Percentiles rank a stretch among this genome's conserved stretches.
Conservation (phyloP, 306 rosid species). For the Cicer pinnatifidum region DNA sequence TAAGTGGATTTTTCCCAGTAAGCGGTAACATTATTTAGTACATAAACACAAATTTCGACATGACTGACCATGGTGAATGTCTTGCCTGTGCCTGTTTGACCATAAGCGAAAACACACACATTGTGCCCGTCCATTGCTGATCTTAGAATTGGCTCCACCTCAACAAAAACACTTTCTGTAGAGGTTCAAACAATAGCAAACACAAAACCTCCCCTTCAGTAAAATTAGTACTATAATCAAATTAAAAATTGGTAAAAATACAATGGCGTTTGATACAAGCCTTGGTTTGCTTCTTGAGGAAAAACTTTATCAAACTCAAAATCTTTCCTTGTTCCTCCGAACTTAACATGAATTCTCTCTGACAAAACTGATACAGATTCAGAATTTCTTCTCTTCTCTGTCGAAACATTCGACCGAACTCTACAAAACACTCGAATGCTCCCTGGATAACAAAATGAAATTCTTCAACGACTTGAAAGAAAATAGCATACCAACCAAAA, state of each 20-base stretch:
- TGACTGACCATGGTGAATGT: constrained; percentile 92
- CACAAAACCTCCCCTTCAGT: constrained; percentile 34
- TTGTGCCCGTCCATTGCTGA: constrained; percentile 91
- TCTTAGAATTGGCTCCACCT: constrained; percentile 87
- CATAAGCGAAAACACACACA: constrained; percentile 86
- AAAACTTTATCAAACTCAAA: constrained; percentile 87
- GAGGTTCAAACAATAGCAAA: constrained; percentile 42
- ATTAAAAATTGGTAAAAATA: constrained; percentile 39
- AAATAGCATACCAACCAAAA: constrained; percentile 10
- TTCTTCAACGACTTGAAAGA: constrained; percentile 17
- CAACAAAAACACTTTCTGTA: constrained; percentile 75
- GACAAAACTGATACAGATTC: constrained; percentile 64
- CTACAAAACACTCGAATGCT: constrained; percentile 87
- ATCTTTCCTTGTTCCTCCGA: constrained; percentile 70
- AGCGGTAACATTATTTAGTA: not conserved
- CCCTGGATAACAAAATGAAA: constrained; percentile 60
- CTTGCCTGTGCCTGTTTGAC: constrained; percentile 98
- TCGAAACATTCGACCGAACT: constrained; percentile 63
- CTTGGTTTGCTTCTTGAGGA: constrained; percentile 76
- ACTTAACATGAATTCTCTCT: constrained; percentile 68
- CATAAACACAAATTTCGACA: constrained; percentile 30
- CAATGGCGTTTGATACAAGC: constrained; percentile 53
- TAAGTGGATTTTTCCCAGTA: not conserved
- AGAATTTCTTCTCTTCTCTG: constrained; percentile 53
- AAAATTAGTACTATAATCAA: constrained; percentile 7